Percentiles rank a stretch among this genome's conserved stretches.
Conservation (phyloP, 352 stramenopile genomes). For the Globisporangium radiosum region DNA sequence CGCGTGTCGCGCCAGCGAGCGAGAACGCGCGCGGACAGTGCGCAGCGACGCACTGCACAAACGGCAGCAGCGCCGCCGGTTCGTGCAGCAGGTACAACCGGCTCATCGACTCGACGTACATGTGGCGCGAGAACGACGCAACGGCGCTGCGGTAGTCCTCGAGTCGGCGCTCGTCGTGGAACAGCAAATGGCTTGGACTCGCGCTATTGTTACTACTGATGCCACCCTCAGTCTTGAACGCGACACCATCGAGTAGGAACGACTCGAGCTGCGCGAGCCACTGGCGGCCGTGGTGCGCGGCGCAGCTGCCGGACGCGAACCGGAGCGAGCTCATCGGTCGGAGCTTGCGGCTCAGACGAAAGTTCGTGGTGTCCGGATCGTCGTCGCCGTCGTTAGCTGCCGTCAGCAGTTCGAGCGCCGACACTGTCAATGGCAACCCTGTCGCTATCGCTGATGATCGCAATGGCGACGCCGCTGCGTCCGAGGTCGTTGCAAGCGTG, state of each 20-base stretch:
- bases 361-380: slow-evolving; percentile 33
- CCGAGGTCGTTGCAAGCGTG: slow-evolving; percentile 22
- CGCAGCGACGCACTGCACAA: slow-evolving; percentile 50
- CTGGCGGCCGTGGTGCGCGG: slow-evolving; percentile 41
- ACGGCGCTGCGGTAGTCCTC: slow-evolving; percentile 61
- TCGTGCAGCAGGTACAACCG: slow-evolving; percentile 76
- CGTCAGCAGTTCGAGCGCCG: slow-evolving; percentile 14
- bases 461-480: slow-evolving; percentile 12
- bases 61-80: slow-evolving; percentile 40
- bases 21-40: slow-evolving; percentile 67
- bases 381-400: slow-evolving; percentile 9
- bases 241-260: slow-evolving; percentile 48
- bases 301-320: slow-evolving; percentile 59
- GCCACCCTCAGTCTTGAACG: slow-evolving; percentile 29
- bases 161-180: slow-evolving; percentile 71
- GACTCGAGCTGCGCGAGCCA: slow-evolving; percentile 72
- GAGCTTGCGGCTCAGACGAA: slow-evolving; percentile 65
- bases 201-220: too few relatives aligned
- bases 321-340: slow-evolving; percentile 75
- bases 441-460: not conserved
- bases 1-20: slow-evolving; percentile 31
- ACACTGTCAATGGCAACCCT: not conserved
- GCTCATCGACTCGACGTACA: slow-evolving; percentile 83
- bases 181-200: slow-evolving; percentile 62
- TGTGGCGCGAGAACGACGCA: slow-evolving; percentile 80